Evolutionary conservation across 345 rosid species (phyloP), one percentile per base, ranked within the genome.

Genomic region (Dovyalis caffra): DNA sequence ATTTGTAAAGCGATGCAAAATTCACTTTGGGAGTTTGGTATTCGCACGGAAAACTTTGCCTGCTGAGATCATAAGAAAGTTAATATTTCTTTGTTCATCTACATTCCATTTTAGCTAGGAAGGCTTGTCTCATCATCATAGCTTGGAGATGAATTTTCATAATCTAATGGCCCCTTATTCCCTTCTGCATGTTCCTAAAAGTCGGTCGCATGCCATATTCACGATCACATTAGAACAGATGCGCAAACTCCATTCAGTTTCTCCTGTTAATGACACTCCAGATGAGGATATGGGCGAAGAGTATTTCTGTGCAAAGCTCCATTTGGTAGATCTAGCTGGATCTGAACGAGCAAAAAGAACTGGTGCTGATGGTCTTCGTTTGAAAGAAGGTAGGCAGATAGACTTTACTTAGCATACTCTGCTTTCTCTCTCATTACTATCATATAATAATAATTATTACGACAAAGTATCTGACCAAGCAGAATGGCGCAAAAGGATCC

Each of bases 181-280:
- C 53, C 45, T 71, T 81, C 25, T 85, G 78, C 79, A 81, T 87
- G 85, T 71, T 73, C 71, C 68, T 69, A 72, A 87, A 63, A 95
- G 99, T 85, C 99, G 99, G 69, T 95, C 99, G 67, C 99, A 95
- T 89, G 99, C 99, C 40, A 95, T 95, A 80, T 92, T 95, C 85
- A 95, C 98, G 56, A 90, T 95, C 88, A 90, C 97, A 21, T 78
- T 95, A 78, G 97, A 95, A 90, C 96, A 92, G 80, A 90, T 91
- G 96, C 94, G 83, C 47, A 95, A 90, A 84, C 83, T 81, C 78
- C 83, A 82, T 84, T 83, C 94, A 75, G 78, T 87, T 75, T 74
- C 84, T 70, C 76, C 86, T 38, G 86, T 43, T 78, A 81, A 80
- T 73, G 86, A 80, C 71, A 72, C 76, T 28, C 84, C 82, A 73